Base-by-base conservation (phyloP, 2,329 filamentous ascomycete genomes). In the Parafenestella ontariensis region DNA sequence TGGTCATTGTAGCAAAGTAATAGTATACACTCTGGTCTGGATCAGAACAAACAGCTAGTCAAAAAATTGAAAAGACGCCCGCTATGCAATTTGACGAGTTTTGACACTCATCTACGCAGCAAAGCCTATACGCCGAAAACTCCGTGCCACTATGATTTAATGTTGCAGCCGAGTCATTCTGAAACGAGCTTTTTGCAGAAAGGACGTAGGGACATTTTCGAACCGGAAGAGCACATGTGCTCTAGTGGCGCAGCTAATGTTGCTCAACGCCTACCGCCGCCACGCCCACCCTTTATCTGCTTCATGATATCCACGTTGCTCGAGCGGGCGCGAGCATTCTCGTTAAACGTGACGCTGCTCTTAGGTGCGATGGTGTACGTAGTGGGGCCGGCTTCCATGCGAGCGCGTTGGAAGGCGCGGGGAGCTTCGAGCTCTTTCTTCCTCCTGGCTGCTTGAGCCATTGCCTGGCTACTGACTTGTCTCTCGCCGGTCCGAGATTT, bases 281-380 rank as follows among this genome's bases (percentile, higher is more conserved):
- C 62, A 28, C 66, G 58, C 18, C 68, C 58, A 17, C 55, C 64
- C 49, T 60, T 66, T 44, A 73, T 71, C 52, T 67, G 66, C 62
- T 66, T 69, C 50, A 73, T 48, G 39, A 74, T 71, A 53, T 70
- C 69, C 43, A 69, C 64, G 34, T 70, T 69, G 49, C 61, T 65
- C 29, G 52, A 56, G 23, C 66, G 61, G 17, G 49, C 62, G 48
- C 67, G 65, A 31, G 62, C 64, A 23, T 68, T 60, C 45, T 73
- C 69, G 49, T 71, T 70, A 64, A 69, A 71, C 1, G 66, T 56
- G 26, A 79, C 72, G 40, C 81, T 85, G 70, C 81, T 85, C 69
- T 82, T 83, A n/a, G 86, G 86, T 43, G 85, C 86, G 61, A 88
- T 81, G 5, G 81, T 85, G 69, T 88, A 89, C 20, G 82, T 86